These are phyloP conservation scores for Lathyrus aphaca DNA, from an alignment of 306 rosid genomes.

Conservation along the genomic window DNA sequence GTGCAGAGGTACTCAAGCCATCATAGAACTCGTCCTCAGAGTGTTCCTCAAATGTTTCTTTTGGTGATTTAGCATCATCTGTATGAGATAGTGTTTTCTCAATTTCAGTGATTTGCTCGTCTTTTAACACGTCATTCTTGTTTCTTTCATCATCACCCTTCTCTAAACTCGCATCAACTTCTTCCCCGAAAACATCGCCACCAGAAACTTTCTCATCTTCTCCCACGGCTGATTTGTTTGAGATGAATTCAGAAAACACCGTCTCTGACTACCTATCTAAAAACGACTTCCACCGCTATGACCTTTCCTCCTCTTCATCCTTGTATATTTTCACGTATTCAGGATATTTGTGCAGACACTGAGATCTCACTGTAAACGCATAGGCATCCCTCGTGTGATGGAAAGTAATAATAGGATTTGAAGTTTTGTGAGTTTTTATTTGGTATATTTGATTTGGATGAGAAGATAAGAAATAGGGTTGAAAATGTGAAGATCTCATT, in stretches of 20 bases:
- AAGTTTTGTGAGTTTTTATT: slow-evolving; percentile 49
- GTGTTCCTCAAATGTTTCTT: slow-evolving; percentile 83
- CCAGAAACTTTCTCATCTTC: slow-evolving; percentile 49
- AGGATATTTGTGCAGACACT: slow-evolving; percentile 88
- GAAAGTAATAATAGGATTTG: slow-evolving; percentile 70
- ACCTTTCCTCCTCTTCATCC: slow-evolving; percentile 99
- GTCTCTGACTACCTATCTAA: slow-evolving; percentile 72
- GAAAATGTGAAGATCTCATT: slow-evolving; percentile 41
- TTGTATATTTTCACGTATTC: slow-evolving; percentile 95
- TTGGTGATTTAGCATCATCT: slow-evolving; percentile 67
- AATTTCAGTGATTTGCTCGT: slow-evolving; percentile 52
- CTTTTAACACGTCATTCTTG: slow-evolving; percentile 52
- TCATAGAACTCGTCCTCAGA: slow-evolving; percentile 97
- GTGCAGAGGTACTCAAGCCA: slow-evolving; percentile 49
- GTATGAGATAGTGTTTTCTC: slow-evolving; percentile 53
- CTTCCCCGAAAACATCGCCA: slow-evolving; percentile 48
- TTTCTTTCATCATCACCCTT: slow-evolving; percentile 49
- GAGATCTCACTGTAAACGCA: slow-evolving; percentile 98
- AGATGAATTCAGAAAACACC: slow-evolving; percentile 55
- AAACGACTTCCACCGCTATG: slow-evolving; percentile 84
- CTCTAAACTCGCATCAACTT: slow-evolving; percentile 48
- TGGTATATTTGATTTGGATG: slow-evolving; percentile 47
- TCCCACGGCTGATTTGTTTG: slow-evolving; percentile 41
- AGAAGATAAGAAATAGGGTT: slow-evolving; percentile 36
- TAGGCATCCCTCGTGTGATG: slow-evolving; percentile 99